phyloP scores from a whole-genome alignment of 1,284 basidiomycete genomes.

The Gastroboletus turbinatus region DNA sequence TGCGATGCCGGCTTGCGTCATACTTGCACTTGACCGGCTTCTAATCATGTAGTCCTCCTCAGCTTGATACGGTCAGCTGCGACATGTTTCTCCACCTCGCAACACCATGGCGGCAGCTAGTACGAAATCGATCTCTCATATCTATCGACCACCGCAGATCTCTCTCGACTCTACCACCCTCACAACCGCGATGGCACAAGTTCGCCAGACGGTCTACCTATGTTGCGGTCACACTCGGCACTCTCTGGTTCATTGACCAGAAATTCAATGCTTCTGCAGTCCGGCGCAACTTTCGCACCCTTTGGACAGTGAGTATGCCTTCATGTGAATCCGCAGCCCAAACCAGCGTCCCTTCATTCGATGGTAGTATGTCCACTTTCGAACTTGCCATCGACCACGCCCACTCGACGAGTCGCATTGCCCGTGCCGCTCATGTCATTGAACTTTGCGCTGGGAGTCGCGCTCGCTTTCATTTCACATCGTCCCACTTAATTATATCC shows the following conservation, averaged over 20 bases:
- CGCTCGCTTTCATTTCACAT: neutral
- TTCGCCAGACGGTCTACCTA: constrained; percentile 38
- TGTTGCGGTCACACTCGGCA: constrained; percentile 40
- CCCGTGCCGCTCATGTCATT: neutral
- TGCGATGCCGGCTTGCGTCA: neutral
- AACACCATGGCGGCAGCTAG: neutral
- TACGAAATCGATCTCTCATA: neutral
- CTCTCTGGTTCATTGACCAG: constrained; percentile 53
- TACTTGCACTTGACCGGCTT: no score
- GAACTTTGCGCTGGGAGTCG: neutral
- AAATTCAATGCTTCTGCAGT: constrained; percentile 69
- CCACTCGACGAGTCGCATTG: neutral
- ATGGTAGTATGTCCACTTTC: neutral
- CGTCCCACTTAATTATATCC: neutral
- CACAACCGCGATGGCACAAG: constrained; percentile 10
- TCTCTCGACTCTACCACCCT: neutral
- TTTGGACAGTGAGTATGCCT: constrained; percentile 55
- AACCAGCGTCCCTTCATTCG: neutral
- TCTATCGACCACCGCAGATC: neutral
- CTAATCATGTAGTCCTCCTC: no score
- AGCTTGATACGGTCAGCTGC: neutral
- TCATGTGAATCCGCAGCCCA: neutral
- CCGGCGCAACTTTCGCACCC: constrained; percentile 60
- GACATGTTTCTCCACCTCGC: constrained; percentile 5
- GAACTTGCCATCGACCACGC: neutral